Evolutionary conservation across 2,329 filamentous ascomycete species (phyloP).

Genomic region (Proliferodiscus dingleyae): DNA sequence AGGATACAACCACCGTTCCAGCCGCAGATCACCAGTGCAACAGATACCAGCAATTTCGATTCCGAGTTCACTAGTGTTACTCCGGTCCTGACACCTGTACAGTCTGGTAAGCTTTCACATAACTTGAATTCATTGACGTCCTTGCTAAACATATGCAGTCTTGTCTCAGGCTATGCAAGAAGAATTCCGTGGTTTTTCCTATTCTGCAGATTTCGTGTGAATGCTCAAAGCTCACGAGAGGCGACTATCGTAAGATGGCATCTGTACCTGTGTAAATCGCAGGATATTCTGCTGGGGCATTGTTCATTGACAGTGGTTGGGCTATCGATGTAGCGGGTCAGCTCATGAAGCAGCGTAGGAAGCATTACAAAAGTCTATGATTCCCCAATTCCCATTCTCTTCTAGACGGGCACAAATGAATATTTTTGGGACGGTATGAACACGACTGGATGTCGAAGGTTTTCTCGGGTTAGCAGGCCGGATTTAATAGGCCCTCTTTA

Average conservation of each 20-base stretch:
- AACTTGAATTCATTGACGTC: not conserved
- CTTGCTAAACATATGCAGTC: constrained; percentile 48
- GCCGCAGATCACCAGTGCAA: constrained; percentile 83
- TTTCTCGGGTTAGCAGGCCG: no score
- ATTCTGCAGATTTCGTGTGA: constrained; percentile 42
- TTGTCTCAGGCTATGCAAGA: constrained; percentile 98
- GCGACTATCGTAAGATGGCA: constrained; percentile 1
- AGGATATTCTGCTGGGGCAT: no score
- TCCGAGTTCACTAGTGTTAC: constrained; percentile 98
- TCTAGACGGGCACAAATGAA: constrained; percentile 11
- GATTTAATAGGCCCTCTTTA: no score
- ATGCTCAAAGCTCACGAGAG: no score
- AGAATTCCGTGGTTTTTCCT: constrained; percentile 98
- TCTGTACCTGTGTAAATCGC: not conserved
- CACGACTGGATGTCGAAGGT: no score
- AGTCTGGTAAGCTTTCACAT: constrained; percentile 71
- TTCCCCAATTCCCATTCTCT: constrained; percentile 13
- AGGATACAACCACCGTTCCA: constrained; percentile 82
- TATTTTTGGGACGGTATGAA: constrained; percentile 8
- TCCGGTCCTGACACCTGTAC: constrained; percentile 91
- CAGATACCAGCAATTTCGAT: constrained; percentile 99
- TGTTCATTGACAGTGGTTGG: no score
- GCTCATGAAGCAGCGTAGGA: constrained; percentile 5
- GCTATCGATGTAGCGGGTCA: not conserved
- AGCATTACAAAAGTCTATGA: constrained; percentile 6